Percentiles rank a stretch among this genome's conserved stretches.
phyloP scores from a whole-genome alignment of 345 rosid species.

The Brassica cretica region DNA sequence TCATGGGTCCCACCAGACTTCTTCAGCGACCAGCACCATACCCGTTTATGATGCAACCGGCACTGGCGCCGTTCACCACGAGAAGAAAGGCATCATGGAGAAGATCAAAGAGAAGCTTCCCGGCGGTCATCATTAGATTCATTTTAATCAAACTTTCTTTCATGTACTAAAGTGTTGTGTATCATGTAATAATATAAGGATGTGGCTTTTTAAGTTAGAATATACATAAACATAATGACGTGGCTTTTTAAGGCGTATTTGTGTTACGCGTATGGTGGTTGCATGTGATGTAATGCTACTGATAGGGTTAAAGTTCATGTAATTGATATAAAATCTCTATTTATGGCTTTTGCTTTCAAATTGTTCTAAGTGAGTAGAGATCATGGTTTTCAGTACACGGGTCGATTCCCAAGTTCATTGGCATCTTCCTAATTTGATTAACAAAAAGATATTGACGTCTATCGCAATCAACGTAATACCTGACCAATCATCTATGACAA shows the following conservation, averaged over 20 bases:
- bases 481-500: neutral
- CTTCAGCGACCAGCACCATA: constrained; percentile 28
- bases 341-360: constrained; percentile 10
- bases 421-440: neutral
- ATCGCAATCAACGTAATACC: neutral
- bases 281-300: neutral
- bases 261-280: neutral
- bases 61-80: constrained; percentile 35
- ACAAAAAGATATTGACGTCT: neutral
- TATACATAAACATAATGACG: neutral
- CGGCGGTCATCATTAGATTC: constrained; percentile 33
- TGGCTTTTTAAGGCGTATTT: neutral
- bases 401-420: neutral
- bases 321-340: neutral
- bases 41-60: constrained; percentile 30
- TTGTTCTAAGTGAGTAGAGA: neutral
- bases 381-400: neutral
- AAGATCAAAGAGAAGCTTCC: constrained; percentile 71
- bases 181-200: neutral
- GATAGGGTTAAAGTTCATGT: neutral
- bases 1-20: constrained; percentile 39
- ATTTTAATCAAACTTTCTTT: neutral
- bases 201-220: neutral
- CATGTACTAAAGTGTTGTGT: neutral
- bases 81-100: constrained; percentile 66